Conservation (phyloP, 2,329 filamentous ascomycete genomes). For the Atkinsonella texensis region DNA sequence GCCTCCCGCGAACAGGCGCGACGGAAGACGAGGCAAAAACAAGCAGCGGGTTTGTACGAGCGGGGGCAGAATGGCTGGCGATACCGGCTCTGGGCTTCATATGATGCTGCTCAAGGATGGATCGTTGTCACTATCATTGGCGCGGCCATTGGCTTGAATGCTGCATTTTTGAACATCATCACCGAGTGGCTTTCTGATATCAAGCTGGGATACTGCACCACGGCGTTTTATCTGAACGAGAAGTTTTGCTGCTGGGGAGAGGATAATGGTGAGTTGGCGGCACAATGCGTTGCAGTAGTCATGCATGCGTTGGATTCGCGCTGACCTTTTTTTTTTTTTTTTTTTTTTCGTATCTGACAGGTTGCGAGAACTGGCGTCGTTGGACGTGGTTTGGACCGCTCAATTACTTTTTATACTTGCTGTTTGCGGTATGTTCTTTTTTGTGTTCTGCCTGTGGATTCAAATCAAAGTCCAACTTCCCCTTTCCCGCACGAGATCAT, state of each 20-base stretch:
- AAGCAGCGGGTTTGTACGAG: conserved; percentile 61
- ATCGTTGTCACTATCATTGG: conserved; percentile 93
- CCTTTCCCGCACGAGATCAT: background rate
- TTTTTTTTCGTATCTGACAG: conserved; percentile 23
- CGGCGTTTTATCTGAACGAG: conserved; percentile 94
- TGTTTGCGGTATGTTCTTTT: conserved; percentile 55
- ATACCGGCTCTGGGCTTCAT: conserved; percentile 69
- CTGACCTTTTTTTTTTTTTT: background rate
- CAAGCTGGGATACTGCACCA: conserved; percentile 91
- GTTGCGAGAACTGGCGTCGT: conserved; percentile 76
- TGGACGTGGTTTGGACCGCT: conserved; percentile 71
- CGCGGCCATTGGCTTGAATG: conserved; percentile 84
- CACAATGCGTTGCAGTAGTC: background rate
- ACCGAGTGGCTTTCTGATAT: conserved; percentile 96
- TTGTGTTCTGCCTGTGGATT: too few relatives aligned
- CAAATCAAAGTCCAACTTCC: background rate
- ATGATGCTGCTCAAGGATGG: conserved; percentile 95
- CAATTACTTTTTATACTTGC: conserved; percentile 82
- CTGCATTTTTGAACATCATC: conserved; percentile 84
- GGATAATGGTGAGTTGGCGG: conserved; percentile 51
- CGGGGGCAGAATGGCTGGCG: conserved; percentile 63
- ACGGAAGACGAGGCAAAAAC: conserved; percentile 62
- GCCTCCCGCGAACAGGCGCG: conserved; percentile 80
- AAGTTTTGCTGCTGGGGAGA: conserved; percentile 97
- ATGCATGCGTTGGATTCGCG: background rate